These are phyloP conservation scores for Chlorencoelia australis DNA, from an alignment of 2,329 filamentous ascomycete genomes.

Conservation along the genomic window DNA sequence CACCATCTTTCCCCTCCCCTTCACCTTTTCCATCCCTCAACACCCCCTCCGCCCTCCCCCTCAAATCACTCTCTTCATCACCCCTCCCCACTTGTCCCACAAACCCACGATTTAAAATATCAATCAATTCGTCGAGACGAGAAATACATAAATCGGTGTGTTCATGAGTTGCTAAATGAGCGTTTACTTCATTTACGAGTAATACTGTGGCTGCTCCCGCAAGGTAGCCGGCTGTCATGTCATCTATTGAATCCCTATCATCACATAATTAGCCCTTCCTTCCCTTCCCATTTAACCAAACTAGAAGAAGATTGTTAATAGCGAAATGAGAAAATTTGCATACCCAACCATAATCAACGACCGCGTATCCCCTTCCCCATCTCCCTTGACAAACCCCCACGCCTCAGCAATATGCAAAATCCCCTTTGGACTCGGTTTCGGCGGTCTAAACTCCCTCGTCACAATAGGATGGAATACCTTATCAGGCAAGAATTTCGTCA, in stretches of 20 bases:
- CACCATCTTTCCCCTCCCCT: neutral
- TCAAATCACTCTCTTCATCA: conserved; percentile 17
- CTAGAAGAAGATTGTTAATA: too few relatives aligned
- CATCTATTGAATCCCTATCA: conserved; percentile 73
- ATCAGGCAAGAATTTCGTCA: conserved; percentile 61
- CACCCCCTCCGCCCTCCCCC: conserved; percentile 12
- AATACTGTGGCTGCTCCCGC: conserved; percentile 89
- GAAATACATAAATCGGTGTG: conserved; percentile 68
- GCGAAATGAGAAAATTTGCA: too few relatives aligned
- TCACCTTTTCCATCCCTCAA: conserved; percentile 15
- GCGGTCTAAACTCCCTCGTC: conserved; percentile 69
- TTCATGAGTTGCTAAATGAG: conserved; percentile 55
- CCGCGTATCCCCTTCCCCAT: conserved; percentile 13
- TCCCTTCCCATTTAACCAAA: conserved; percentile 40
- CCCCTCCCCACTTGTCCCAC: conserved; percentile 33
- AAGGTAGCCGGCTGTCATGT: conserved; percentile 76
- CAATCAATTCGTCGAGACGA: conserved; percentile 66
- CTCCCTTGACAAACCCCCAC: conserved; percentile 55
- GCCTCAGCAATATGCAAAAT: conserved; percentile 73
- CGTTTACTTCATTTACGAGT: conserved; percentile 74
- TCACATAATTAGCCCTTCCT: conserved; percentile 12
- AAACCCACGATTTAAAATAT: conserved; percentile 67
- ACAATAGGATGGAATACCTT: conserved; percentile 68
- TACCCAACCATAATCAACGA: conserved; percentile 36
- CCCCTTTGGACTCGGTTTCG: conserved; percentile 82